A percentile compares a stretch with the other conserved stretches of the same genome.
Evolutionary conservation across 2,329 filamentous ascomycete species (phyloP).

Genomic region (Nothophaeocryptopus gaeumannii): DNA sequence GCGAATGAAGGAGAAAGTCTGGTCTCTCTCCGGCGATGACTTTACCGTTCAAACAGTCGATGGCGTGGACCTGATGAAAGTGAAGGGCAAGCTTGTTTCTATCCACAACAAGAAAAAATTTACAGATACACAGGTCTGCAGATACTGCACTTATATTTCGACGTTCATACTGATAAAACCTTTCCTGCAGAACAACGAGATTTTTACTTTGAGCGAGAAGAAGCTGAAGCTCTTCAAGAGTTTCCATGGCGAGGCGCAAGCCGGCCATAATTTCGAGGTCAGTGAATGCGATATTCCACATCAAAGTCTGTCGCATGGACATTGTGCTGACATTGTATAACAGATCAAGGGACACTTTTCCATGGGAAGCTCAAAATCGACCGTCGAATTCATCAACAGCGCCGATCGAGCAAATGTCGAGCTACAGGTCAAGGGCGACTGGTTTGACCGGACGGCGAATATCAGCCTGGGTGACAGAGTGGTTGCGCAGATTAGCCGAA

Average conservation of each 20-base stretch:
- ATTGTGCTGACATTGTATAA: conserved; percentile 38
- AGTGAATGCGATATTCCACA: too few species aligned
- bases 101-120: conserved; percentile 57
- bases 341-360: conserved; percentile 52
- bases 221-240: conserved; percentile 51
- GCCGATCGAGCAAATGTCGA: conserved; percentile 44
- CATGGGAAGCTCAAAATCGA: conserved; percentile 53
- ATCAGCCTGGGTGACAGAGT: conserved; percentile 53
- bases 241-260: conserved; percentile 46
- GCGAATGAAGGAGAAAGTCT: conserved; percentile 53
- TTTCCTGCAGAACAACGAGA: conserved; percentile 47
- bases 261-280: conserved; percentile 20
- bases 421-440: conserved; percentile 61
- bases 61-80: conserved; percentile 54
- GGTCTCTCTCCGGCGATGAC: conserved; percentile 62
- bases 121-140: conserved; percentile 31
- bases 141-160: neutral
- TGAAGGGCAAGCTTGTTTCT: conserved; percentile 55
- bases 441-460: conserved; percentile 55
- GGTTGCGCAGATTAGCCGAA: conserved; percentile 60
- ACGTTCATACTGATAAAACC: neutral
- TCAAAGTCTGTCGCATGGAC: conserved; percentile 16
- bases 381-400: conserved; percentile 56
- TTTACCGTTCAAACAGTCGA: conserved; percentile 60
- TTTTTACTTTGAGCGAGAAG: conserved; percentile 60